phyloP scores from a whole-genome alignment of 305 asterid genomes.

The Fraxinus albicans region DNA sequence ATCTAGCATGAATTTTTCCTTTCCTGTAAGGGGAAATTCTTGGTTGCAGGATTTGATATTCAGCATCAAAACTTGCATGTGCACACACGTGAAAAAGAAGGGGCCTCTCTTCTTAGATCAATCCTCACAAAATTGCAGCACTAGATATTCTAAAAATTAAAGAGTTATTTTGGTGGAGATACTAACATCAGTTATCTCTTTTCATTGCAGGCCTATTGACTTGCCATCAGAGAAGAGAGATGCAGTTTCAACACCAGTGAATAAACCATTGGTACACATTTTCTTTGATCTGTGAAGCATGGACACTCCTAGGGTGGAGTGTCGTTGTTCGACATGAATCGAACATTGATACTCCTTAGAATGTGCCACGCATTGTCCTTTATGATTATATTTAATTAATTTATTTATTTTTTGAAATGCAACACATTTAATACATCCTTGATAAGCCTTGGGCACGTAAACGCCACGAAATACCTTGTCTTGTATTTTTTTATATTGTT shows the following conservation, averaged over 20 bases:
- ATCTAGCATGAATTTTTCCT: not conserved
- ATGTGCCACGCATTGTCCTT: not conserved
- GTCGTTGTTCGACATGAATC: not conserved
- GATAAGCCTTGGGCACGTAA: not conserved
- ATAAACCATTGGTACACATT: conserved; percentile 27
- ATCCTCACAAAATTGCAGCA: not conserved
- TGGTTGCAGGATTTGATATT: not conserved
- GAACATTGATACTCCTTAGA: not conserved
- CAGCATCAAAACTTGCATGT: not conserved
- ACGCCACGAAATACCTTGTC: not conserved
- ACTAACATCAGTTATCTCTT: conserved; percentile 11
- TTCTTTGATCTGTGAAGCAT: not conserved
- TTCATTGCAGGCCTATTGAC: conserved; percentile 19
- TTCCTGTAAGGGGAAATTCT: not conserved
- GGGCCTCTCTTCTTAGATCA: not conserved
- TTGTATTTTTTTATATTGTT: not conserved
- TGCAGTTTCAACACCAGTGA: conserved; percentile 15
- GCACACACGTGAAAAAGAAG: not conserved
- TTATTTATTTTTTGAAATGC: not conserved
- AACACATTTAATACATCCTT: not conserved
- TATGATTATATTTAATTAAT: not conserved
- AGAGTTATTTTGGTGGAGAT: not conserved
- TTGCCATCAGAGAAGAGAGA: conserved; percentile 29
- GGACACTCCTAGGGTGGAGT: not conserved
- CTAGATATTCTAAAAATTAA: not conserved